Percentiles rank a stretch among this genome's conserved stretches.
phyloP scores from a whole-genome alignment of 2,329 filamentous ascomycete genomes.

The Gnomoniopsis sp. region DNA sequence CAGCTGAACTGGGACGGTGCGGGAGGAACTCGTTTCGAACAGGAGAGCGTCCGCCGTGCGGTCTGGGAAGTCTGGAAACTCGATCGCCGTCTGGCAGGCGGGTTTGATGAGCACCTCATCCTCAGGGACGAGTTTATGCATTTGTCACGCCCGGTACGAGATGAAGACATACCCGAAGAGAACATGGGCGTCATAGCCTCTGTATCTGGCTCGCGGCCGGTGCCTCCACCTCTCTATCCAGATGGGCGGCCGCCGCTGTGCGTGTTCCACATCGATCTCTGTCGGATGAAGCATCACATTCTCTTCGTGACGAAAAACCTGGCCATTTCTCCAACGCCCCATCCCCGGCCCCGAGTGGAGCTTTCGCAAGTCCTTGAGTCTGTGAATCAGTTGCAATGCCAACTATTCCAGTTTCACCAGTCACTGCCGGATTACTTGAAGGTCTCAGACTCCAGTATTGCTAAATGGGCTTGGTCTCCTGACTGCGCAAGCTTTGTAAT shows the following conservation, averaged over 20 bases:
- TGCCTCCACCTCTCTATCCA: background rate
- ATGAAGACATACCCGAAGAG: slow-evolving; percentile 29
- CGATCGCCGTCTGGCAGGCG: slow-evolving; percentile 35
- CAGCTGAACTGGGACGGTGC: slow-evolving; percentile 37
- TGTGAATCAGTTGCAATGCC: slow-evolving; percentile 34
- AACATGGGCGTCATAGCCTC: background rate
- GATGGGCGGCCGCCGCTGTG: slow-evolving; percentile 21
- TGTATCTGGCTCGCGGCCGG: background rate
- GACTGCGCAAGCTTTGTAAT: slow-evolving; percentile 34
- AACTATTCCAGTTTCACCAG: slow-evolving; percentile 33
- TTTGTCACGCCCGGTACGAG: slow-evolving; percentile 33
- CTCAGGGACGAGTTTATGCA: slow-evolving; percentile 36
- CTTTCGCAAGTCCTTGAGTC: slow-evolving; percentile 35
- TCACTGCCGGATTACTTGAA: slow-evolving; percentile 32
- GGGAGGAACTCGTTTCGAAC: slow-evolving; percentile 30
- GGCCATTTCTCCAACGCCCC: slow-evolving; percentile 16
- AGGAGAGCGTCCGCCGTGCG: slow-evolving; percentile 34
- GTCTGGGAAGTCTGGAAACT: slow-evolving; percentile 37
- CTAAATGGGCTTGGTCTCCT: slow-evolving; percentile 27
- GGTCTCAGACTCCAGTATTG: slow-evolving; percentile 32
- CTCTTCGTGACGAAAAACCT: slow-evolving; percentile 23
- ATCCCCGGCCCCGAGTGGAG: slow-evolving; percentile 26
- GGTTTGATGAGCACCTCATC: slow-evolving; percentile 38
- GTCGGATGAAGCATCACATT: slow-evolving; percentile 35
- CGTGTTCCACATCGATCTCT: slow-evolving; percentile 32